phyloP scores from a whole-genome alignment of 768 basidiomycete species.

The Lactarius psammicola region DNA sequence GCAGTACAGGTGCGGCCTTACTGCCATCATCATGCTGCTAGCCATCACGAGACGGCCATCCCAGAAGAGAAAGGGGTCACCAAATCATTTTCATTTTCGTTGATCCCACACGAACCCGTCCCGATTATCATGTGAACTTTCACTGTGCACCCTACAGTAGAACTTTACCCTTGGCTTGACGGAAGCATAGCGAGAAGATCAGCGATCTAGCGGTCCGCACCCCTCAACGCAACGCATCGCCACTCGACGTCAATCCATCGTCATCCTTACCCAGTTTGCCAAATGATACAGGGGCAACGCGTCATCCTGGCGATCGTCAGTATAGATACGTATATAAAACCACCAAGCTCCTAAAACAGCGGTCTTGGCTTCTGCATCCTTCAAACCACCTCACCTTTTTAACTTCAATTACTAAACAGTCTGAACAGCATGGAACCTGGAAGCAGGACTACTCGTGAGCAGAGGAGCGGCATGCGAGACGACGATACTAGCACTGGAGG shows the following conservation, averaged over 20 bases:
- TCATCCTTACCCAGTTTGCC: neutral
- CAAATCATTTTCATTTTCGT: too few species aligned
- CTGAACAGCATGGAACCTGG: constrained; percentile 2
- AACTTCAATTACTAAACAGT: neutral
- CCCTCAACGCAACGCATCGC: neutral
- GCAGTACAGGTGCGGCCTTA: too few species aligned
- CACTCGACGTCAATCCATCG: constrained; percentile 10
- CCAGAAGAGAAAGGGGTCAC: too few species aligned
- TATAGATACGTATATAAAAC: constrained; percentile 4
- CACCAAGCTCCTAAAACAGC: neutral
- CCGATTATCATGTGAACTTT: too few species aligned
- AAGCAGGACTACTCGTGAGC: constrained; percentile 1
- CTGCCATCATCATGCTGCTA: too few species aligned
- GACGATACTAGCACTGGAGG: neutral
- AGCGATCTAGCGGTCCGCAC: too few species aligned
- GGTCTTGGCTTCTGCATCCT: neutral
- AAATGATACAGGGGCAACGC: neutral
- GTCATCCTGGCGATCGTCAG: constrained; percentile 1
- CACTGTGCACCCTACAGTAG: too few species aligned
- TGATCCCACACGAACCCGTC: too few species aligned
- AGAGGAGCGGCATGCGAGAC: constrained; percentile 2
- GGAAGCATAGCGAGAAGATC: too few species aligned
- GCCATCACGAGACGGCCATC: too few species aligned
- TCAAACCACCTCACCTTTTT: neutral
- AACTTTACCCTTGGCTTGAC: too few species aligned